Base-by-base conservation (phyloP, 75 land plant species). In the Pinus tabuliformis region DNA sequence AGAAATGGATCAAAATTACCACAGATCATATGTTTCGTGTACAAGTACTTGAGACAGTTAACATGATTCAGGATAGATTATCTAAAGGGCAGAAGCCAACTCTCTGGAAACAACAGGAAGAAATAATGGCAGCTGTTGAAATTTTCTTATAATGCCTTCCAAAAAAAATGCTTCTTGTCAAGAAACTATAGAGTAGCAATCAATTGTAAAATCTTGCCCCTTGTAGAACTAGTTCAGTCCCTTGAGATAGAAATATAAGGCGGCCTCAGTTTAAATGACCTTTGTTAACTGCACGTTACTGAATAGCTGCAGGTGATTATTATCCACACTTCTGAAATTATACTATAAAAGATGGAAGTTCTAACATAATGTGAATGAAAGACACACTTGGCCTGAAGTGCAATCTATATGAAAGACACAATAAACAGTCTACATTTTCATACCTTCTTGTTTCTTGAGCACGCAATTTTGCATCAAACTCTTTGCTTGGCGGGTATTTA, bases 401-500 rank as follows among this genome's bases (percentile, higher is more conserved):
- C 39, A 20, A 56, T 62, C 14, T 59, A 21, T 49, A 56, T 20
- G 21, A 1, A 75, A 39, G 17, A 49, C 37, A 49, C 6, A 78
- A 73, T 6, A 56, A 81, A 37, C 33, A 14, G 6, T n/a, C 42
- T 64, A 36, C 37, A 39, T 68, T 68, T 45, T n/a, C 62, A 58
- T 83, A 93, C 96, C 86, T 89, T 75, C 90, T 90, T 62, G 83
- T 81, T 81, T 89, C 96, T 66, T 91, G 90, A 64, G 92, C 79
- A 21, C 95, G 90, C 62, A 86, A 80, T 76, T 88, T 93, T 68
- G 86, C 92, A 81, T 91, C 90, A 59, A 83, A 80, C 86, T 93
- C 96, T 74, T 93, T 93, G 84, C 95, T 92, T 52, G 96, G 96
- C 56, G 92, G 89, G 75, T 93, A 93, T 73, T 89, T 90, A 12